Conservation (phyloP, 202 grass and related monocot species). For the Elaeis oleifera region DNA sequence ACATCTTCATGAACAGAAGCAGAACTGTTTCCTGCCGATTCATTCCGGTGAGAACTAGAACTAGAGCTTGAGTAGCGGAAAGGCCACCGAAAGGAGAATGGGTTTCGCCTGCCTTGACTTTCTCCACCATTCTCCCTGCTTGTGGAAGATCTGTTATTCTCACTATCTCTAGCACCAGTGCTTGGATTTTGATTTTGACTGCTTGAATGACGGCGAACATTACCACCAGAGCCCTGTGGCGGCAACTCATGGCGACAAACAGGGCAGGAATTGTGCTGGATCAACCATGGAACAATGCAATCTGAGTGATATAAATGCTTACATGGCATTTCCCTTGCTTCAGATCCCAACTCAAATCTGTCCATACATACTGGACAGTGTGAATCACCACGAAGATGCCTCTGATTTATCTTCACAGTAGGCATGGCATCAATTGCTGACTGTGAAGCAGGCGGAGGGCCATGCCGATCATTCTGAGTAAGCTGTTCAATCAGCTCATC, state of each 20-base stretch:
- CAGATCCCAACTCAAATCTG: constrained; percentile 52
- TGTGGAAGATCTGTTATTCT: no score
- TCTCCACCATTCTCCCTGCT: constrained; percentile 3
- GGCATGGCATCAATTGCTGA: constrained; percentile 77
- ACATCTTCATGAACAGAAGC: constrained; percentile 41
- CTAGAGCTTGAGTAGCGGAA: constrained; percentile 30
- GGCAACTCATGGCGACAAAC: constrained; percentile 74
- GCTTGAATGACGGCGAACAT: not conserved
- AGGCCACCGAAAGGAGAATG: constrained; percentile 52
- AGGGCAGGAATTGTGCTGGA: constrained; percentile 87
- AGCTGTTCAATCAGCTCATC: constrained; percentile 67
- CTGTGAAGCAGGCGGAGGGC: constrained; percentile 46
- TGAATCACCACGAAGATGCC: constrained; percentile 55
- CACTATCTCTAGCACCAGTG: constrained; percentile 1
- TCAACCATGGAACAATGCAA: constrained; percentile 85
- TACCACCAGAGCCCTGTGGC: constrained; percentile 15
- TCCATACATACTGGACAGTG: constrained; percentile 81
- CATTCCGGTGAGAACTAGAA: constrained; percentile 10
- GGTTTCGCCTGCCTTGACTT: constrained; percentile 26
- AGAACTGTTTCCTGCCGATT: constrained; percentile 25
- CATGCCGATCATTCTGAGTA: constrained; percentile 30
- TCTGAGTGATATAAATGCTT: constrained; percentile 80
- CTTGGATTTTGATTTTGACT: not conserved
- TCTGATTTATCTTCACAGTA: constrained; percentile 57
- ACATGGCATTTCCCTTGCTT: constrained; percentile 83